Evolutionary conservation across 1,139 yeast genomes (phyloP), one percentile per base, ranked within the genome.

Genomic region (Meyerozyma guilliermondii): DNA sequence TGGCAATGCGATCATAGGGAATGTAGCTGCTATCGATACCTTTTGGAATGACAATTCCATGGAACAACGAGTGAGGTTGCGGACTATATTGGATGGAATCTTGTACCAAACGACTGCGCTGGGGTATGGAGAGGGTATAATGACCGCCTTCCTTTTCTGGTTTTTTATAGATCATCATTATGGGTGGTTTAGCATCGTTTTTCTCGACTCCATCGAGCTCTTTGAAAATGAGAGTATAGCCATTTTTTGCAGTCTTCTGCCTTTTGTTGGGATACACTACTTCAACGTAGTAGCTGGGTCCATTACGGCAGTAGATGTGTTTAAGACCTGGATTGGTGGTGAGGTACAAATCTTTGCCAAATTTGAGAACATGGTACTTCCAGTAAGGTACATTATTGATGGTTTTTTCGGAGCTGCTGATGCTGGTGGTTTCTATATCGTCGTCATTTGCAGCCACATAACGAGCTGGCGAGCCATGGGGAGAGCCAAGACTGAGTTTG

Each of bases 321-420:
- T 74, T 71, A 28, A 67, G 59, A 20, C 76, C 78, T 0, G 86
- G 86, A 50, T 79, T 81, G 1, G 86, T 80, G 1, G 84, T 73
- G 24, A 80, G 53, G 50, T 80, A 80, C 43, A 78, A 62, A 45
- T 69, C 71, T 33, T 67, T 68, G 5, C 80, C 79, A 41, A 77
- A 62, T 41, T 65, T 69, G 24, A 77, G 56, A 9, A 80, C 63
- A 51, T 81, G 87, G 52, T 79, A 81, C 53, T 81, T 81, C 84
- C 85, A 80, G 50, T 76, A 80, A 17, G 69, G 72, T 14, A 50
- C 30, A 20, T 40, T 39, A 7, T 5, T 20, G 22, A 20, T 20
- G 22, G 34, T 7, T 24, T 33, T 23, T 14, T 18, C 16, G 16
- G 4, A 14, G 29, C 37, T 14, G 41, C n/a, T 8, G 16, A 31